phyloP scores from a whole-genome alignment of 139 green algal species.

The Ettlia oleoabundans region DNA sequence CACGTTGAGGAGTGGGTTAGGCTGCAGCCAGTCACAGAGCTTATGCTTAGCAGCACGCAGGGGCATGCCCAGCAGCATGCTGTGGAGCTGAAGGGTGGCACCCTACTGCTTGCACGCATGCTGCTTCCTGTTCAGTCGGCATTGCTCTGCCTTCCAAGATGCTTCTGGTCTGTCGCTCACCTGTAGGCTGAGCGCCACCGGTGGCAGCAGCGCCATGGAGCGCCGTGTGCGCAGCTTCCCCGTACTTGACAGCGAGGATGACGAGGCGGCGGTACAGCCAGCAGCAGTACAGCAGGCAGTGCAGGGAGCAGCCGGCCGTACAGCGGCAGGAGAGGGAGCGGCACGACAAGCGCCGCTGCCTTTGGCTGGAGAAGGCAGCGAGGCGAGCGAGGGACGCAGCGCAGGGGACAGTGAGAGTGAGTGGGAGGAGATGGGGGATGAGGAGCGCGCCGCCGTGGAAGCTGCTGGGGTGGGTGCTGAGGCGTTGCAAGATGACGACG shows the following conservation, averaged over 20 bases:
- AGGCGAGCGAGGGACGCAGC: not conserved
- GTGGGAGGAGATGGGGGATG: not conserved
- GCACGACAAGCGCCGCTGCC: not conserved
- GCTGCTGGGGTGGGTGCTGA: not conserved
- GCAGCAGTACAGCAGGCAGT: not conserved
- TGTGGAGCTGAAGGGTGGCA: too few species aligned
- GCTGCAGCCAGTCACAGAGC: too few species aligned
- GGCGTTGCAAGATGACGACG: not conserved
- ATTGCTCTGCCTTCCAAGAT: not conserved
- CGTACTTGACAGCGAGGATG: not conserved
- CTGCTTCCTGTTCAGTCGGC: not conserved
- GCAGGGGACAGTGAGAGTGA: not conserved
- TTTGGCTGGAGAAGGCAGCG: not conserved
- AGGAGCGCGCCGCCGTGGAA: not conserved
- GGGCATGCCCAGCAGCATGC: too few species aligned
- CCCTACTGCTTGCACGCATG: too few species aligned
- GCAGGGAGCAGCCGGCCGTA: not conserved
- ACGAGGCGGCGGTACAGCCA: not conserved
- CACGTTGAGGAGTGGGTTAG: not conserved
- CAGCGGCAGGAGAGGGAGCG: not conserved
- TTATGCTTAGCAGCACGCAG: too few species aligned
- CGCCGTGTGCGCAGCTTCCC: conserved; percentile 23
- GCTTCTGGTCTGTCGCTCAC: not conserved
- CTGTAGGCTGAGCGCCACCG: conserved; percentile 10
- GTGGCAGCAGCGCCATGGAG: conserved; percentile 1